phyloP scores from a whole-genome alignment of 1,284 basidiomycete species.

The Leccinum idahoense region DNA sequence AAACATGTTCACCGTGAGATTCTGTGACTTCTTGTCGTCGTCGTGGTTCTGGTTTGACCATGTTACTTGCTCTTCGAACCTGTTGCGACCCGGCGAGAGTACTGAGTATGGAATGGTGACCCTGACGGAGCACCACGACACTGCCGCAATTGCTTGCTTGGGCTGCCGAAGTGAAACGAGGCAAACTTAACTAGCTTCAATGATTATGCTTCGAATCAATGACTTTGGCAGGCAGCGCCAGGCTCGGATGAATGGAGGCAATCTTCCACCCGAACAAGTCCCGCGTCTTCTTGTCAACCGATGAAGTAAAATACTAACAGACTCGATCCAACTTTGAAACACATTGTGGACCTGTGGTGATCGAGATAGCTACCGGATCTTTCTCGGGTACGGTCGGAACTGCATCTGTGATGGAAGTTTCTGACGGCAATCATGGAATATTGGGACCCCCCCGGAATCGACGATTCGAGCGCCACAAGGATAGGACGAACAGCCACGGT shows the following conservation, averaged over 20 bases:
- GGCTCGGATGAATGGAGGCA: constrained; percentile 3
- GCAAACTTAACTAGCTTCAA: constrained; percentile 6
- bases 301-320: constrained; percentile 15
- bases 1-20: neutral
- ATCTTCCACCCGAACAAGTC: constrained; percentile 9
- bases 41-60: neutral
- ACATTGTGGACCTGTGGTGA: neutral
- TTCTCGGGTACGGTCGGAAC: neutral
- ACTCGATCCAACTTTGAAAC: constrained; percentile 2
- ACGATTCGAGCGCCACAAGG: constrained; percentile 13
- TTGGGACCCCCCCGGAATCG: neutral
- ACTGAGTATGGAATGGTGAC: neutral
- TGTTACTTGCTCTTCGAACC: neutral
- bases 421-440: constrained; percentile 14
- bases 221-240: constrained; percentile 1
- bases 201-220: neutral
- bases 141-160: neutral
- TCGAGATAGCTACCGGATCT: neutral
- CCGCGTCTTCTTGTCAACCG: constrained; percentile 4
- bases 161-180: neutral
- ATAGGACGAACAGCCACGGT: constrained; percentile 11
- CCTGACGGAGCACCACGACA: neutral
- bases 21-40: neutral
- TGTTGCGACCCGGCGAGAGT: neutral
- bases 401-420: neutral